phyloP scores from a whole-genome alignment of 1,284 basidiomycete species.

The Rhodotorula sp. region DNA sequence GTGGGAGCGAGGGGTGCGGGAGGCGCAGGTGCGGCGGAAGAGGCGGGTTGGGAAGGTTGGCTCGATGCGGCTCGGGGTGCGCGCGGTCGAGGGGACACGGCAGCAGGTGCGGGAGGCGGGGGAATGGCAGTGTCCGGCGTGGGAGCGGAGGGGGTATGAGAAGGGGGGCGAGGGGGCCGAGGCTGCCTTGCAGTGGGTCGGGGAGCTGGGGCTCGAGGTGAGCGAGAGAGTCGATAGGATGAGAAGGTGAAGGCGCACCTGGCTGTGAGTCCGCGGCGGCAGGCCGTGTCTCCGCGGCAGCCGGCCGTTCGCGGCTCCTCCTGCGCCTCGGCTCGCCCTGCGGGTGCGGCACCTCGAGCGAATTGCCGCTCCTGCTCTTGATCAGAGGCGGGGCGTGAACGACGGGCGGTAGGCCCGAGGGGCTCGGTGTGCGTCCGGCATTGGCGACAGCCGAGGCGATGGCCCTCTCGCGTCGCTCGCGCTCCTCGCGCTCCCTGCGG shows the following conservation, averaged over 20 bases:
- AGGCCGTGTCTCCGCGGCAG: background rate
- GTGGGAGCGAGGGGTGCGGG: background rate
- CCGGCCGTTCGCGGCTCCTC: background rate
- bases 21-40: background rate
- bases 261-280: background rate
- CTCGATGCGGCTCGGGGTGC: background rate
- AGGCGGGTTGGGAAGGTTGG: background rate
- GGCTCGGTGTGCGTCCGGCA: conserved; percentile 22
- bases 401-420: background rate
- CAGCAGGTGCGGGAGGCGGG: no score
- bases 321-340: background rate
- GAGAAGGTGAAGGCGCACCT: background rate
- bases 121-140: no score
- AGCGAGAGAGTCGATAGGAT: background rate
- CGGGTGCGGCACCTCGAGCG: background rate
- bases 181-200: no score
- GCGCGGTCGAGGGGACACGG: background rate
- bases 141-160: background rate
- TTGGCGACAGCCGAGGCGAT: conserved; percentile 34
- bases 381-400: background rate
- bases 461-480: background rate
- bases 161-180: background rate
- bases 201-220: background rate
- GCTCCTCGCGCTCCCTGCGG: conserved; percentile 11
- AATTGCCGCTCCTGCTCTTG: background rate